Percentiles rank a stretch among this genome's conserved stretches.
Conservation (phyloP, 2,329 filamentous ascomycete species). For the Colletotrichum sp. region DNA sequence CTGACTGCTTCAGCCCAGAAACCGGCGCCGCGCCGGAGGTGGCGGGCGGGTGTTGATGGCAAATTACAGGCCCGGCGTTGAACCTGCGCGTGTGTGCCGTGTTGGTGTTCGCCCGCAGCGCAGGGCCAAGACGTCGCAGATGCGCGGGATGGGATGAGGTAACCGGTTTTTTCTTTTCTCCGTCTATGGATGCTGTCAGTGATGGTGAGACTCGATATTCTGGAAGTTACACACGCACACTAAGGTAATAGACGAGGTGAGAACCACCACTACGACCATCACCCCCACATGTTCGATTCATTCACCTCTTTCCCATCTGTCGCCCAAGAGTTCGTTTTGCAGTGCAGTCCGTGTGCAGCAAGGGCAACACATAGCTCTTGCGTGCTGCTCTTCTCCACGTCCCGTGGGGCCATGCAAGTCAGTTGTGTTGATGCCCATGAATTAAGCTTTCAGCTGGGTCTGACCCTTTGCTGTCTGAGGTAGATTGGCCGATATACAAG, state of each 20-base stretch:
- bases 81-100: not conserved
- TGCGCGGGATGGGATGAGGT: not conserved
- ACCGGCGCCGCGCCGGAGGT: not conserved
- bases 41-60: not conserved
- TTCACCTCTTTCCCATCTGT: not conserved
- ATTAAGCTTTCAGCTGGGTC: not conserved
- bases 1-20: not conserved
- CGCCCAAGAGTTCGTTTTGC: not conserved
- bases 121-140: not conserved
- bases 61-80: not conserved
- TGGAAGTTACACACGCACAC: not conserved
- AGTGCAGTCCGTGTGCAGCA: not conserved
- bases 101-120: not conserved
- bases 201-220: not conserved
- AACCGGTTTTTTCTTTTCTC: not conserved
- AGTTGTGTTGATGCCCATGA: not conserved
- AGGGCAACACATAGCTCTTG: not conserved
- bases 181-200: not conserved
- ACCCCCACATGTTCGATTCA: constrained; percentile 6
- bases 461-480: not conserved
- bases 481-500: not conserved
- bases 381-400: not conserved
- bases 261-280: not conserved
- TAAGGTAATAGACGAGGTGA: not conserved
- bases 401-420: not conserved